A percentile compares a stretch with the other conserved stretches of the same genome.
Conservation (phyloP, 768 basidiomycete species). For the Tephrocybe sp. region DNA sequence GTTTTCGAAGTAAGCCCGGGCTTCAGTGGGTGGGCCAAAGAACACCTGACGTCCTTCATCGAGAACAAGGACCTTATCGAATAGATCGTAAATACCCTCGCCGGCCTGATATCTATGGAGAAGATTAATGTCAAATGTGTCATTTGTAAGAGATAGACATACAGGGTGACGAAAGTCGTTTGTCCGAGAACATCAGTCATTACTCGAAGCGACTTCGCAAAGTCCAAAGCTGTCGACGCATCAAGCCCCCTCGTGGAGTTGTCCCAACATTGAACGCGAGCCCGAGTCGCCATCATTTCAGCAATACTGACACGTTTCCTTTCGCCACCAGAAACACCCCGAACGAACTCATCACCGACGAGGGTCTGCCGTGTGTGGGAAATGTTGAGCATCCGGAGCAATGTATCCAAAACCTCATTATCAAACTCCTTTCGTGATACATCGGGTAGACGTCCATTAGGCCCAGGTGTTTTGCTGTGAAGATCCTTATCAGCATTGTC, state of each 20-base stretch:
- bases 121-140: not conserved
- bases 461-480: slow-evolving; percentile 63
- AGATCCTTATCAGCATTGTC: slow-evolving; percentile 3
- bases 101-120: slow-evolving; percentile 69
- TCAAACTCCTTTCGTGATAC: slow-evolving; percentile 59
- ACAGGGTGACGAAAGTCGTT: slow-evolving; percentile 79
- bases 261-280: slow-evolving; percentile 80
- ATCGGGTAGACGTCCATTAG: slow-evolving; percentile 68
- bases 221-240: slow-evolving; percentile 87
- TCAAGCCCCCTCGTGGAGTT: slow-evolving; percentile 81
- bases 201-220: slow-evolving; percentile 71
- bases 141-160: slow-evolving; percentile 21
- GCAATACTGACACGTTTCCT: slow-evolving; percentile 80
- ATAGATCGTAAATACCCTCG: slow-evolving; percentile 71
- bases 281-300: slow-evolving; percentile 83
- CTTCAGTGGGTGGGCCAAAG: slow-evolving; percentile 71
- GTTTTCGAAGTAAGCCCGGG: slow-evolving; percentile 73
- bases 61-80: slow-evolving; percentile 87
- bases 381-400: slow-evolving; percentile 81
- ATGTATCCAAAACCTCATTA: slow-evolving; percentile 52
- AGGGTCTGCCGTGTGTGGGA: slow-evolving; percentile 75
- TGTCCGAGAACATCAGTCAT: slow-evolving; percentile 82
- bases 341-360: slow-evolving; percentile 85
- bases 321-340: slow-evolving; percentile 78
- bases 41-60: slow-evolving; percentile 80